Evolutionary conservation across 2,329 filamentous ascomycete species (phyloP).

Genomic region (Akanthomyces lecanii): DNA sequence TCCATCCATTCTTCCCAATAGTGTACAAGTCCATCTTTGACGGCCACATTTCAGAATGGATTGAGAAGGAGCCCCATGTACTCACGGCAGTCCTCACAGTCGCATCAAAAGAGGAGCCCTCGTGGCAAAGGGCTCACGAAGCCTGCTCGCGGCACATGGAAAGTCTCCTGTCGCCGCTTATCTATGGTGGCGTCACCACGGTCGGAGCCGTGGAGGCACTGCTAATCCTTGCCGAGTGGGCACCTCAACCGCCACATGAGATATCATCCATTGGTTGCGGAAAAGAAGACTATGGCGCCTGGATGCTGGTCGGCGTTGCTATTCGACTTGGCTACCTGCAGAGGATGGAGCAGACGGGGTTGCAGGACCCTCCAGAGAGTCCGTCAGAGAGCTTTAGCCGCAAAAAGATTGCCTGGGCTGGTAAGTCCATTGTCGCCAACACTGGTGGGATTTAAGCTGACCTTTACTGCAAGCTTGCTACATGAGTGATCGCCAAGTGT

Average conservation of each 20-base stretch:
- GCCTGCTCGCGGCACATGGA: slow-evolving; percentile 68
- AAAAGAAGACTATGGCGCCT: slow-evolving; percentile 69
- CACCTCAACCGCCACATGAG: slow-evolving; percentile 59
- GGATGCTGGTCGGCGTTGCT: slow-evolving; percentile 72
- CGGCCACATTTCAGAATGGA: slow-evolving; percentile 49
- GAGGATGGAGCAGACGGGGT: slow-evolving; percentile 63
- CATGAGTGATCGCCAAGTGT: slow-evolving; percentile 63
- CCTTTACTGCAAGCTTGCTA: slow-evolving; percentile 46
- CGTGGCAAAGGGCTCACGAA: slow-evolving; percentile 59
- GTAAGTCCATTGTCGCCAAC: slow-evolving; percentile 25
- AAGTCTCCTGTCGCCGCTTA: slow-evolving; percentile 60
- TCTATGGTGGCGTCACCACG: slow-evolving; percentile 61
- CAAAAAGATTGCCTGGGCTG: slow-evolving; percentile 64
- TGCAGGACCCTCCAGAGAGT: slow-evolving; percentile 56
- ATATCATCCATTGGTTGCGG: slow-evolving; percentile 63
- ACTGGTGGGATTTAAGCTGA: background rate
- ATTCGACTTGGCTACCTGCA: slow-evolving; percentile 67
- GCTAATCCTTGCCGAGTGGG: slow-evolving; percentile 68
- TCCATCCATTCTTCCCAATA: slow-evolving; percentile 67
- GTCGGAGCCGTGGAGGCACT: slow-evolving; percentile 69
- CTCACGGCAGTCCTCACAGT: slow-evolving; percentile 68
- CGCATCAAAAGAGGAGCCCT: slow-evolving; percentile 64
- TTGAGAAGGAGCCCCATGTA: slow-evolving; percentile 60
- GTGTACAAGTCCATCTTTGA: slow-evolving; percentile 58
- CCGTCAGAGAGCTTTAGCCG: slow-evolving; percentile 57